Evolutionary conservation across 2,329 filamentous ascomycete genomes (phyloP), one percentile per base, ranked within the genome.

Genomic region (Endothia cerciana): DNA sequence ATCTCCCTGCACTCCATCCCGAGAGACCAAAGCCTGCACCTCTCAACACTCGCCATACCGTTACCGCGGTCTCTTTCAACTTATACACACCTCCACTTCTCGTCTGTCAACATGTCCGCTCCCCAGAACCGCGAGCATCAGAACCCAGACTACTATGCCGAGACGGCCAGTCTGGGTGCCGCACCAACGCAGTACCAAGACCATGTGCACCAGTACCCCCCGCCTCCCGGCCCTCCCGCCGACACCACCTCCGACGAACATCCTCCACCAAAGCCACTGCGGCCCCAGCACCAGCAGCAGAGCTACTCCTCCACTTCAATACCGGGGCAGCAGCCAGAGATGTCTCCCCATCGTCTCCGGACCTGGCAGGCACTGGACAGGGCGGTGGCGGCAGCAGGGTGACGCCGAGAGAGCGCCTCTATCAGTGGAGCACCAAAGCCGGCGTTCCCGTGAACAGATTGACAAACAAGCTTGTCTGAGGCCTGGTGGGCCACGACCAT

Each of bases 401-500:
- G 17, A 59, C 30, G 8, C 64, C 70, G 47, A 65, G 69, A 60
- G 70, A 73, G 56, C 71, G 71, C 17, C 63, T 74, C 40, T 71
- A 72, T 65, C 69, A 71, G 45, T 69, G 67, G 65, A 69, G 69
- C 51, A 64, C 57, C 63, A 61, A 55, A 36, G 45, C 71, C 15
- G 87, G 88, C 49, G 84, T 82, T 4, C 90, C 90, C 4, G 85
- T 92, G 71, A 92, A 92, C 74, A 85, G 82, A 65, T 74, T 92
- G 38, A 89, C 87, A 51, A 91, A 92, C 77, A 88, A 53, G 19
- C 63, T 65, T 11, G 63, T 65, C 56, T 17, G 63, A 93, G 76
- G 88, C 90, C 4, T 92, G 92, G 73, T 92, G 63, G 63, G 57
- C 63, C 15, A 43, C 63, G 25, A 47, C 57, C 10, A 15, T 65